Percentiles rank a stretch among this genome's conserved stretches.
Evolutionary conservation across 2,329 filamentous ascomycete species (phyloP).

Genomic region (Phoma sp.): DNA sequence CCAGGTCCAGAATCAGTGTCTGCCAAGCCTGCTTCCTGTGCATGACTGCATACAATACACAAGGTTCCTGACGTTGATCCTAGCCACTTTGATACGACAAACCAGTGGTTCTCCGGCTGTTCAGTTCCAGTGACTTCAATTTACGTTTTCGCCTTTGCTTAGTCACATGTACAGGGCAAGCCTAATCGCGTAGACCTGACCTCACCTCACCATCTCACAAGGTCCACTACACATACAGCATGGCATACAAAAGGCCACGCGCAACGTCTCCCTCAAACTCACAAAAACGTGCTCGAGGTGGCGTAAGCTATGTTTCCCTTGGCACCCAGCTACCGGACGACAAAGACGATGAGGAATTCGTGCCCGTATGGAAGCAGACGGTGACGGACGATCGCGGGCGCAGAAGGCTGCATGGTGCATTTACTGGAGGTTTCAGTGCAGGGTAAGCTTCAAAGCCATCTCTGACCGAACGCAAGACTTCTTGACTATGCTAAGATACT

Average conservation of each 20-base stretch:
- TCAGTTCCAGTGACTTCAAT: too few relatives aligned
- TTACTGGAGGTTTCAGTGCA: conserved; percentile 95
- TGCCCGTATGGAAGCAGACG: conserved; percentile 98
- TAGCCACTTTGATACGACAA: too few relatives aligned
- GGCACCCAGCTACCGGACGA: conserved; percentile 84
- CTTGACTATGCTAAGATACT: conserved; percentile 71
- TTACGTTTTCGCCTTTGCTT: conserved; percentile 7
- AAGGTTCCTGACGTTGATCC: too few relatives aligned
- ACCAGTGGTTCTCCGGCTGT: too few relatives aligned
- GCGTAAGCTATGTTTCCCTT: conserved; percentile 48
- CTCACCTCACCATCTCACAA: background rate
- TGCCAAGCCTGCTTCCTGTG: background rate
- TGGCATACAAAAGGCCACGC: conserved; percentile 47
- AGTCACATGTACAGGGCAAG: conserved; percentile 3
- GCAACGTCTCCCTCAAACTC: conserved; percentile 42
- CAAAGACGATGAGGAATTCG: conserved; percentile 89
- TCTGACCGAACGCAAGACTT: conserved; percentile 33
- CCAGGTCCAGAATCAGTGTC: background rate
- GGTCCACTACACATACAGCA: conserved; percentile 14
- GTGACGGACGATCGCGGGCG: conserved; percentile 90
- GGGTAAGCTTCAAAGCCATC: conserved; percentile 67
- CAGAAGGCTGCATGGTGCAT: conserved; percentile 92
- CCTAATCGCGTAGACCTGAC: background rate
- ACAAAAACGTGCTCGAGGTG: conserved; percentile 76
- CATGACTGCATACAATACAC: too few relatives aligned